Conservation (phyloP, 2,329 filamentous ascomycete species). For the Clonostachys rhizophaga region DNA sequence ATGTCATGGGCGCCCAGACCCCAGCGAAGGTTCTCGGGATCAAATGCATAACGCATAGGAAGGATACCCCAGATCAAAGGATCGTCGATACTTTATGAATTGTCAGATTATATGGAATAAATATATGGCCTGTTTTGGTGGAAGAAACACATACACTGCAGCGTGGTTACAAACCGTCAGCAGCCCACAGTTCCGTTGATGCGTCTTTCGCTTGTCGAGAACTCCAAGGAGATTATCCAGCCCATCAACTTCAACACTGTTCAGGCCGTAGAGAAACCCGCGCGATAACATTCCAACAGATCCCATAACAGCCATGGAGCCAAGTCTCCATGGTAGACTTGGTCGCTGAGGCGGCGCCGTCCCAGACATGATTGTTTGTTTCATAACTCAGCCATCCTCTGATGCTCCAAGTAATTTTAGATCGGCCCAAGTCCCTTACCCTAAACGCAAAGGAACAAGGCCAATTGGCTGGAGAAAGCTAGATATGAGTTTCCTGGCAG, state of each 20-base stretch:
- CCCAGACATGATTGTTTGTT: slow-evolving; percentile 7
- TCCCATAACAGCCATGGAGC: slow-evolving; percentile 72
- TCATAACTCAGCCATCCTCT: too few species aligned
- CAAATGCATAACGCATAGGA: slow-evolving; percentile 67
- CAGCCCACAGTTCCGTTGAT: slow-evolving; percentile 61
- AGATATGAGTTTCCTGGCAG: too few species aligned
- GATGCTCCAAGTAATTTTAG: too few species aligned
- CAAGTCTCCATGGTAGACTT: slow-evolving; percentile 64
- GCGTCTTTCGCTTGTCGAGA: slow-evolving; percentile 63
- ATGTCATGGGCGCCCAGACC: slow-evolving; percentile 91
- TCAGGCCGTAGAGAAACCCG: slow-evolving; percentile 70
- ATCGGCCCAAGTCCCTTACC: too few species aligned
- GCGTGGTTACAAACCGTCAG: slow-evolving; percentile 61
- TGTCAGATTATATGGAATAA: neutral
- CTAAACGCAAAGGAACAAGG: too few species aligned
- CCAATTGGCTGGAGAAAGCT: too few species aligned
- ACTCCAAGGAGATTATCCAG: slow-evolving; percentile 70
- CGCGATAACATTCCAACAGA: slow-evolving; percentile 66
- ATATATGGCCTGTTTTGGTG: neutral
- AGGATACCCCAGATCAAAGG: slow-evolving; percentile 90
- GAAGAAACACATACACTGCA: slow-evolving; percentile 25
- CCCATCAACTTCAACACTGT: slow-evolving; percentile 71
- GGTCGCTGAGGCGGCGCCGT: slow-evolving; percentile 34
- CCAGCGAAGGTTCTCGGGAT: slow-evolving; percentile 77
- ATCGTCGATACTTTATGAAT: slow-evolving; percentile 71